Conservation (phyloP, 768 basidiomycete species). For the Mrakia blollopis region DNA sequence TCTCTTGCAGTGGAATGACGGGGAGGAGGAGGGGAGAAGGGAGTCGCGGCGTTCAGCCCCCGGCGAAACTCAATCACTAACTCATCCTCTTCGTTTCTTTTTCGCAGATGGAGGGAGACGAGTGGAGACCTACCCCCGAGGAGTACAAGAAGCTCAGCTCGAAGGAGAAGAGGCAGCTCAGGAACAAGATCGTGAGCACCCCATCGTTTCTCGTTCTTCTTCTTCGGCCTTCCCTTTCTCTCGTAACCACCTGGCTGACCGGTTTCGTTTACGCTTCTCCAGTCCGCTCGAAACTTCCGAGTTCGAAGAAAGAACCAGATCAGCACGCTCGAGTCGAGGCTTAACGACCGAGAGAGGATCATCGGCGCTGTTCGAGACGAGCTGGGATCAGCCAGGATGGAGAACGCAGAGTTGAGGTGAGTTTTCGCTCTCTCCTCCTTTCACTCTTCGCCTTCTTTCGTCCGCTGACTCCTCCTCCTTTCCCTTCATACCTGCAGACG, state of each 20-base stretch:
- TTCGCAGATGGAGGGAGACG: slow-evolving; percentile 25
- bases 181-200: slow-evolving; percentile 80
- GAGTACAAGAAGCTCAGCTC: slow-evolving; percentile 91
- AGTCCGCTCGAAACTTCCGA: slow-evolving; percentile 85
- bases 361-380: slow-evolving; percentile 82
- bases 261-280: not conserved
- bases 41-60: not conserved
- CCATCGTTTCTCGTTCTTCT: too few species aligned
- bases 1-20: not conserved
- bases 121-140: slow-evolving; percentile 55
- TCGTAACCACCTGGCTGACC: not conserved
- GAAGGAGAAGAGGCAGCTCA: slow-evolving; percentile 91
- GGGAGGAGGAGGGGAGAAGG: too few species aligned
- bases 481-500: slow-evolving; percentile 33
- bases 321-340: slow-evolving; percentile 83
- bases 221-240: not conserved
- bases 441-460: not conserved
- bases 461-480: slow-evolving; percentile 41
- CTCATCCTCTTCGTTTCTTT: not conserved
- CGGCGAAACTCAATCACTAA: not conserved
- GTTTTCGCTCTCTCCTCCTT: slow-evolving; percentile 12
- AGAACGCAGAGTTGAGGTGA: slow-evolving; percentile 67
- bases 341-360: slow-evolving; percentile 83
- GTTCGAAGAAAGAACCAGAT: slow-evolving; percentile 95
- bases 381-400: slow-evolving; percentile 68